Conservation (phyloP, 129 eudicot species). For the Flaveria bidentis region DNA sequence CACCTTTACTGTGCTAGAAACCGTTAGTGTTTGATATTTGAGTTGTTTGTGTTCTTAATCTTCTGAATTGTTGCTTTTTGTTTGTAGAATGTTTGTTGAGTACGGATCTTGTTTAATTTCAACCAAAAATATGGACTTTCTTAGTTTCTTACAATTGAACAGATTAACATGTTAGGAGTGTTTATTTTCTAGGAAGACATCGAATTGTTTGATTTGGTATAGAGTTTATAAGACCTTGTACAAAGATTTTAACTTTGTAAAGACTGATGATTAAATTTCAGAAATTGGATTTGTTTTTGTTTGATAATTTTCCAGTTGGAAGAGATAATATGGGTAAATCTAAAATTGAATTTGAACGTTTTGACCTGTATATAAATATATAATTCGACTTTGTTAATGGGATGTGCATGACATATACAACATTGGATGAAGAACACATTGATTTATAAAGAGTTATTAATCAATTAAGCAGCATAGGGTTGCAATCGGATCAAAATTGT, state of each 20-base stretch:
- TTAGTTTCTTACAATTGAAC: not conserved
- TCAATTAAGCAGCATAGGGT: not conserved
- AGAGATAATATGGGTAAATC: not conserved
- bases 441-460: not conserved
- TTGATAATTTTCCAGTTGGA: not conserved
- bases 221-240: not conserved
- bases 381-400: not conserved
- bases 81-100: constrained; percentile 17
- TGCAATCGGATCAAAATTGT: not conserved
- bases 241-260: not conserved
- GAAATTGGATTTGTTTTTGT: constrained; percentile 20
- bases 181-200: not conserved
- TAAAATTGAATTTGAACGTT: not conserved
- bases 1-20: too few relatives aligned
- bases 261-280: not conserved
- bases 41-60: constrained; percentile 5
- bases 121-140: not conserved
- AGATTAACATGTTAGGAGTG: constrained; percentile 1
- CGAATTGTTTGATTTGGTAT: not conserved
- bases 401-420: too few relatives aligned
- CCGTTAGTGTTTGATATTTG: not conserved
- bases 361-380: not conserved
- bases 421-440: too few relatives aligned
- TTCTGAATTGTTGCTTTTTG: not conserved
- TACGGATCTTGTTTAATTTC: constrained; percentile 4